A percentile compares a stretch with the other conserved stretches of the same genome.
phyloP scores from a whole-genome alignment of 768 basidiomycete species.

The Mycena floridula region DNA sequence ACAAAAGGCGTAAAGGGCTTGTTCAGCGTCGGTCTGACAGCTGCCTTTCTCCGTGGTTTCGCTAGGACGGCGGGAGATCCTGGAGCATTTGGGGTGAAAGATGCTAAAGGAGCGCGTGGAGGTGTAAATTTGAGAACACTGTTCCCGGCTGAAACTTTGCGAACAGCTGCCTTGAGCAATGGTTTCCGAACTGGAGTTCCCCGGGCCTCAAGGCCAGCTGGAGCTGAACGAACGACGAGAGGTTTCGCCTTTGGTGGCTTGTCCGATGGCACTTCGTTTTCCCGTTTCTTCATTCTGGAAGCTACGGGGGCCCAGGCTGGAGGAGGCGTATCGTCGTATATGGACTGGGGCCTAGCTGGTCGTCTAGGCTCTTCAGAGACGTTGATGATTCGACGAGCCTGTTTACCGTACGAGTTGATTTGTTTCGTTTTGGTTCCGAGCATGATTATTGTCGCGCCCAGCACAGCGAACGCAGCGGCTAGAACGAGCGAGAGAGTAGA shows the following conservation, averaged over 20 bases:
- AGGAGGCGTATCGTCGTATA: constrained; percentile 38
- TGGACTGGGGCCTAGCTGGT: constrained; percentile 22
- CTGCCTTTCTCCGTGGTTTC: constrained; percentile 19
- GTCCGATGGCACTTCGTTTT: constrained; percentile 31
- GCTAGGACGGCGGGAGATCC: constrained; percentile 28
- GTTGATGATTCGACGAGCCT: constrained; percentile 54
- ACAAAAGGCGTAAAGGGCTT: constrained; percentile 42
- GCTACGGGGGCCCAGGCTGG: constrained; percentile 29
- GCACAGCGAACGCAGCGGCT: constrained; percentile 11
- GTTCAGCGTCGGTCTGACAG: constrained; percentile 12
- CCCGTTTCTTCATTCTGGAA: constrained; percentile 43
- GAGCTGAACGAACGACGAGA: constrained; percentile 8
- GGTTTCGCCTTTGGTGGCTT: constrained; percentile 12
- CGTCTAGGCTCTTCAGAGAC: constrained; percentile 31
- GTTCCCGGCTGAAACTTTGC: neutral
- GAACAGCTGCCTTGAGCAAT: neutral
- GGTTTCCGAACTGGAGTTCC: too few species aligned
- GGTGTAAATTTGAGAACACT: too few species aligned
- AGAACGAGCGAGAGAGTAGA: constrained; percentile 10
- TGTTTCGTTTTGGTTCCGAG: constrained; percentile 58
- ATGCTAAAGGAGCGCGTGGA: constrained; percentile 34
- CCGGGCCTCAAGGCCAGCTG: too few species aligned
- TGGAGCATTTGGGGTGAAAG: constrained; percentile 29
- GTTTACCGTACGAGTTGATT: constrained; percentile 59
- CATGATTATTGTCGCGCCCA: constrained; percentile 30